Conservation (phyloP, 2,329 filamentous ascomycete species). For the Botrytis fabae region DNA sequence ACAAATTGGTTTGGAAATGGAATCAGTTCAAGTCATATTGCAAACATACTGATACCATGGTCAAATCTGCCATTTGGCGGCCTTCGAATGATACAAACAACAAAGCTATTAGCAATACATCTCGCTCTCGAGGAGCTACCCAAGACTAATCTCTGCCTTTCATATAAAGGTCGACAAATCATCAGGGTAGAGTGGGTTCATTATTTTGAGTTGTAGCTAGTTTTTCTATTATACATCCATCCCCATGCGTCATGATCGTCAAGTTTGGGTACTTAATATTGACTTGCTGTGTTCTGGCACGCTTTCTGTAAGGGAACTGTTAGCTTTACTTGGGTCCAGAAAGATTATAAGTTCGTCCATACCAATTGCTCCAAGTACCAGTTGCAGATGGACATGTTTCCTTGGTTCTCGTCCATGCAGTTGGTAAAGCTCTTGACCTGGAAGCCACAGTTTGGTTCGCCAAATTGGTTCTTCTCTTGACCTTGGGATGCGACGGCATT, state of each 20-base stretch:
- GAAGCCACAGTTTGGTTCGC: conserved; percentile 68
- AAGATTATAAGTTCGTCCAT: conserved; percentile 33
- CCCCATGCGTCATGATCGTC: neutral
- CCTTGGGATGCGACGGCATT: conserved; percentile 54
- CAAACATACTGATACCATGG: neutral
- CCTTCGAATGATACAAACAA: neutral
- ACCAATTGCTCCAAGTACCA: conserved; percentile 97
- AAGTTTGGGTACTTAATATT: conserved; percentile 24
- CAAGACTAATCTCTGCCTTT: neutral
- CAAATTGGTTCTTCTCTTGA: conserved; percentile 55
- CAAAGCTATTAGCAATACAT: neutral
- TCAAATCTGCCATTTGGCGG: too few species aligned
- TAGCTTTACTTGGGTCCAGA: conserved; percentile 33
- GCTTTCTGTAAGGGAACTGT: conserved; percentile 60
- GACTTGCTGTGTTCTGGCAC: conserved; percentile 71
- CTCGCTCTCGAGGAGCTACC: neutral
- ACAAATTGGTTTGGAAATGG: neutral
- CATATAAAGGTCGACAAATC: neutral
- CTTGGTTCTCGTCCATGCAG: conserved; percentile 94
- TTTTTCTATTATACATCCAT: conserved; percentile 18
- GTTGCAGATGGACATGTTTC: conserved; percentile 92
- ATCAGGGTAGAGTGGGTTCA: conserved; percentile 15
- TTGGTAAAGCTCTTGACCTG: conserved; percentile 85
- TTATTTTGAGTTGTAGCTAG: conserved; percentile 3
- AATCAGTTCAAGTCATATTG: neutral